Evolutionary conservation across 2,329 filamentous ascomycete genomes (phyloP).

Genomic region (Aspergillus fischeri): DNA sequence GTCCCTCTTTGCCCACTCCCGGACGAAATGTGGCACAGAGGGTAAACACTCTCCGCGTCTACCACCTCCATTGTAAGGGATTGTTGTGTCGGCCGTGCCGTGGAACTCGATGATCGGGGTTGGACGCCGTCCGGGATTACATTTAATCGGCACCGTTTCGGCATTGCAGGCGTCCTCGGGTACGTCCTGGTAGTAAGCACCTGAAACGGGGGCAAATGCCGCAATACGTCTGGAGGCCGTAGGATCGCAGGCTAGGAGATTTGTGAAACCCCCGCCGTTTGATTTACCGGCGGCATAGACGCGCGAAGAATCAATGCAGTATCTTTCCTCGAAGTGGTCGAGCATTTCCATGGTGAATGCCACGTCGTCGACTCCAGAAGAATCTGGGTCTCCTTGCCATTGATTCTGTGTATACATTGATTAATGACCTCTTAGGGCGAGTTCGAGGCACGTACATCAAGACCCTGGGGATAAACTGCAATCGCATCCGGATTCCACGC

Average conservation of each 20-base stretch:
- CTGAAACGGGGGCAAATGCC: conserved; percentile 48
- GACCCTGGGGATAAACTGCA: conserved; percentile 44
- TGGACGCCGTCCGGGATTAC: conserved; percentile 22
- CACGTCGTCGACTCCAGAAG: conserved; percentile 40
- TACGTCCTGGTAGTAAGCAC: conserved; percentile 40
- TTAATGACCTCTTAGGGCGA: not conserved
- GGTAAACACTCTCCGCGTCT: conserved; percentile 16
- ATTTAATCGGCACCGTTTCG: conserved; percentile 16
- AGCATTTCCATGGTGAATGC: conserved; percentile 45
- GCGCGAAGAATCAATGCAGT: conserved; percentile 44
- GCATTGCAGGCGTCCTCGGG: conserved; percentile 16
- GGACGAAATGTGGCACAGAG: conserved; percentile 16
- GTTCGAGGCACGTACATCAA: conserved; percentile 21
- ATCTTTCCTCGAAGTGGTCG: conserved; percentile 32
- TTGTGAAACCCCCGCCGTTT: conserved; percentile 52
- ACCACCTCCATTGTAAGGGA: conserved; percentile 37
- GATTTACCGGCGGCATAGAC: conserved; percentile 51
- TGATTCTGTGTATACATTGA: conserved; percentile 15
- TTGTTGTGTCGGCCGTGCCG: conserved; percentile 25
- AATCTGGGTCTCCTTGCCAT: conserved; percentile 44
- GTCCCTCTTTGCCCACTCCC: conserved; percentile 25
- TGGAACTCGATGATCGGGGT: conserved; percentile 31
- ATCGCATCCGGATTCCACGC: conserved; percentile 43
- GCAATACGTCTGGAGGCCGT: conserved; percentile 42
- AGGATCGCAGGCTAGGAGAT: conserved; percentile 45